Percentiles rank a stretch among this genome's conserved stretches.
phyloP scores from a whole-genome alignment of 176 grass and related monocot genomes.

The Microstegium vimineum region DNA sequence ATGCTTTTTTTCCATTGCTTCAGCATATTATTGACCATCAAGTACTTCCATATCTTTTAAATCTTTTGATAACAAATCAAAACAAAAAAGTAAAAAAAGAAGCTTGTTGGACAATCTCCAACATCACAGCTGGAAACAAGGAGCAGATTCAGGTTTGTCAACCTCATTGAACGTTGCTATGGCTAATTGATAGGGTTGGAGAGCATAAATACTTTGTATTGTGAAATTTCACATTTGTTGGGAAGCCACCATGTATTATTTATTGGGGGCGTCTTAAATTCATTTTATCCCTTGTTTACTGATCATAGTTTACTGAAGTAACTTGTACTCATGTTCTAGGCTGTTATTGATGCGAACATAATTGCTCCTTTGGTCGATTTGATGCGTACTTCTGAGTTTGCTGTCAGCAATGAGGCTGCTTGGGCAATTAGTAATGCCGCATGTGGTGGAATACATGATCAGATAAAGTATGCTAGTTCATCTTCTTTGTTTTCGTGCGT shows the following conservation, averaged over 20 bases:
- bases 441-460: constrained; percentile 42
- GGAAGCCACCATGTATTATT: not conserved
- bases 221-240: not conserved
- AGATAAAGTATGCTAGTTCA: constrained; percentile 39
- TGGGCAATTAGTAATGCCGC: constrained; percentile 45
- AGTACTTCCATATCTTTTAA: constrained; percentile 52
- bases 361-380: constrained; percentile 37
- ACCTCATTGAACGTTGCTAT: not conserved
- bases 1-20: not conserved
- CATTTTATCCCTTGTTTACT: not conserved
- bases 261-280: not conserved
- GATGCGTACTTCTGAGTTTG: constrained; percentile 42
- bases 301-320: not conserved
- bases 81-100: constrained; percentile 61
- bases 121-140: constrained; percentile 64
- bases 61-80: constrained; percentile 47
- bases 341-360: constrained; percentile 50
- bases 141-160: constrained; percentile 64
- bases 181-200: not conserved
- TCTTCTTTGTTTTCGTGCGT: not conserved
- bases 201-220: not conserved
- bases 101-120: constrained; percentile 67
- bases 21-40: constrained; percentile 54
- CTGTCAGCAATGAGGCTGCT: constrained; percentile 46
- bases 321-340: constrained; percentile 19